Percentiles rank a stretch among this genome's conserved stretches.
Conservation (phyloP, 495 filamentous ascomycete species). For the Penicillium coprophilum region DNA sequence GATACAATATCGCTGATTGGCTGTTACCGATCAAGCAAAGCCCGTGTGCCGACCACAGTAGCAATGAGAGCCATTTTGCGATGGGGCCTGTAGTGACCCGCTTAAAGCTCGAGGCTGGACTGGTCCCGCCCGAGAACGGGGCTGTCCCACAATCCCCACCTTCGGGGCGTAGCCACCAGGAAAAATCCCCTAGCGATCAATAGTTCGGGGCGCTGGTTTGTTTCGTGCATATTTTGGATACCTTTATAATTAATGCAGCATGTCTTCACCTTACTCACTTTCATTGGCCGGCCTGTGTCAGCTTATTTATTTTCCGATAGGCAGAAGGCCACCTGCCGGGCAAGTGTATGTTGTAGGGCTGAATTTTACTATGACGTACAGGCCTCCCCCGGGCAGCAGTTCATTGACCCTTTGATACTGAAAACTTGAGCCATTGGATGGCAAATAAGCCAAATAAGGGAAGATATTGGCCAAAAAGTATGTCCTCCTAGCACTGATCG, state of each 20-base stretch:
- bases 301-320: neutral
- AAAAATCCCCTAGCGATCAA: neutral
- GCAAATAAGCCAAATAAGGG: neutral
- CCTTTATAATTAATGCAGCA: neutral
- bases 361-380: conserved; percentile 5
- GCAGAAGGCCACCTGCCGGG: neutral
- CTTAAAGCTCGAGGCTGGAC: conserved; percentile 48
- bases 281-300: neutral
- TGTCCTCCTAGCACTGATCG: neutral
- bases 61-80: conserved; percentile 46
- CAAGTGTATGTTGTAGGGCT: conserved; percentile 16
- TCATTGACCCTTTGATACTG: neutral
- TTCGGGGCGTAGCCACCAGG: conserved; percentile 1
- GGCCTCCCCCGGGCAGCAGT: neutral
- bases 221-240: conserved; percentile 1
- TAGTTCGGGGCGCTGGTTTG: conserved; percentile 1
- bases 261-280: neutral
- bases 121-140: conserved; percentile 24
- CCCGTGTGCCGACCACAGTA: conserved; percentile 57
- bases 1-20: conserved; percentile 67
- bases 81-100: conserved; percentile 53
- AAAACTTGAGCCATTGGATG: neutral
- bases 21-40: conserved; percentile 66
- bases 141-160: conserved; percentile 2
- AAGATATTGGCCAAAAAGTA: neutral